phyloP scores from a whole-genome alignment of 768 basidiomycete species.

The Amanita pseudoporphyria region DNA sequence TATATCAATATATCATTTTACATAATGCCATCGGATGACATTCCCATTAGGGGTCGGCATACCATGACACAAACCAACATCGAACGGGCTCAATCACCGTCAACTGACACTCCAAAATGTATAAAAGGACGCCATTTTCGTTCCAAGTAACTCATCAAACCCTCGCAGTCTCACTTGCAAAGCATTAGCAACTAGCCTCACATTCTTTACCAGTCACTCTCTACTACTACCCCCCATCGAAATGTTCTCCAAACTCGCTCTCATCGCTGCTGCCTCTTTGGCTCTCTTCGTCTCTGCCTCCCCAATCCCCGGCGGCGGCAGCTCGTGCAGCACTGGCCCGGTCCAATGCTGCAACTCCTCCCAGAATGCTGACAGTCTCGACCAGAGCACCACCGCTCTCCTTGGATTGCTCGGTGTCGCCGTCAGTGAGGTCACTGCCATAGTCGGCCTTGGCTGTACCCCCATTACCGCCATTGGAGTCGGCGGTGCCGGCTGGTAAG shows the following conservation, averaged over 20 bases:
- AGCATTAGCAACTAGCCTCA: not conserved
- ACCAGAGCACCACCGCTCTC: constrained; percentile 3
- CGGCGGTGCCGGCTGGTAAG: constrained; percentile 13
- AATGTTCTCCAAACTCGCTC: constrained; percentile 22
- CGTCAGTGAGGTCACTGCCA: constrained; percentile 9
- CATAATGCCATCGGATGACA: no score
- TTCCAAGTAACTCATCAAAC: not conserved
- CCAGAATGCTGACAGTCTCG: constrained; percentile 7
- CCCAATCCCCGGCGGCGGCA: constrained; percentile 12
- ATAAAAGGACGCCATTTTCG: not conserved
- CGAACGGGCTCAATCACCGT: not conserved
- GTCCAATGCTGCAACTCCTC: constrained; percentile 20
- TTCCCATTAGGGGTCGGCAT: no score
- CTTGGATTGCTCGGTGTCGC: constrained; percentile 7
- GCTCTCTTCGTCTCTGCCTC: constrained; percentile 21
- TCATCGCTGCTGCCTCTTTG: constrained; percentile 16
- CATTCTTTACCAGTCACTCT: constrained; percentile 6
- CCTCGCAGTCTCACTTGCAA: not conserved
- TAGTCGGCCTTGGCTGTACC: constrained; percentile 16
- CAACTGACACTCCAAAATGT: not conserved
- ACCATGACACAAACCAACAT: not conserved
- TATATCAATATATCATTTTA: no score
- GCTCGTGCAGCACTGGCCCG: constrained; percentile 20
- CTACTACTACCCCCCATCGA: not conserved
- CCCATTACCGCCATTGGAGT: constrained; percentile 16